Evolutionary conservation across 306 rosid genomes (phyloP).

Genomic region (Dalbergia cultrata): DNA sequence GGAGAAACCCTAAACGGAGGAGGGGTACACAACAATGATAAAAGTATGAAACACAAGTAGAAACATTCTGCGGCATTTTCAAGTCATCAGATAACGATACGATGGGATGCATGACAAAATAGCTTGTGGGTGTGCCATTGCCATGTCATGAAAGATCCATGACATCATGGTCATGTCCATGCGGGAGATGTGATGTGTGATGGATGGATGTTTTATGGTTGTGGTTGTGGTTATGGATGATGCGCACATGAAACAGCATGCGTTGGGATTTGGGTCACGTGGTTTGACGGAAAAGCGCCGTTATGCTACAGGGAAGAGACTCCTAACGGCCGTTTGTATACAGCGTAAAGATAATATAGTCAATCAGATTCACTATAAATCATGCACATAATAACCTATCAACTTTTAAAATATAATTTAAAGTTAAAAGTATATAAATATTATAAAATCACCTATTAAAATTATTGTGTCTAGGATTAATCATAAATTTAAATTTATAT

Average conservation of each 20-base stretch:
- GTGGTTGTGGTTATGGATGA: not conserved
- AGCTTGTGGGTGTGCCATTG: not conserved
- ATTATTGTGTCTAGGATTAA: too few relatives aligned
- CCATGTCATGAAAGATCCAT: constrained; percentile 4
- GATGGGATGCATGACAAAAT: constrained; percentile 12
- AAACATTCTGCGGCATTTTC: constrained; percentile 38
- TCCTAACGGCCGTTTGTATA: constrained; percentile 51
- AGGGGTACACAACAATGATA: not conserved
- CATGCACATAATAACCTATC: too few relatives aligned
- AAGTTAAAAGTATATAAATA: too few relatives aligned
- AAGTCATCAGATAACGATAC: constrained; percentile 25
- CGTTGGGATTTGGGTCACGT: constrained; percentile 41
- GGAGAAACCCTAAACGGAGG: not conserved
- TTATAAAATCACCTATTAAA: too few relatives aligned
- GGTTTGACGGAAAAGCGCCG: constrained; percentile 48
- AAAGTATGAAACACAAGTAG: constrained; percentile 1
- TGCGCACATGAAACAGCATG: not conserved
- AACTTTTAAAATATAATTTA: too few relatives aligned
- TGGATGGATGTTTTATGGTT: not conserved
- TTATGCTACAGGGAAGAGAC: constrained; percentile 2
- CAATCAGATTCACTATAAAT: too few relatives aligned
- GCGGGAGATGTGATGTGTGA: not conserved
- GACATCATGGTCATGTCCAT: not conserved
- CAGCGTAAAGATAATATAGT: too few relatives aligned
- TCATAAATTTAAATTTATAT: too few relatives aligned